Evolutionary conservation across 352 stramenopile genomes (phyloP), one percentile per base, ranked within the genome.

Genomic region (Phytophthora constricta): DNA sequence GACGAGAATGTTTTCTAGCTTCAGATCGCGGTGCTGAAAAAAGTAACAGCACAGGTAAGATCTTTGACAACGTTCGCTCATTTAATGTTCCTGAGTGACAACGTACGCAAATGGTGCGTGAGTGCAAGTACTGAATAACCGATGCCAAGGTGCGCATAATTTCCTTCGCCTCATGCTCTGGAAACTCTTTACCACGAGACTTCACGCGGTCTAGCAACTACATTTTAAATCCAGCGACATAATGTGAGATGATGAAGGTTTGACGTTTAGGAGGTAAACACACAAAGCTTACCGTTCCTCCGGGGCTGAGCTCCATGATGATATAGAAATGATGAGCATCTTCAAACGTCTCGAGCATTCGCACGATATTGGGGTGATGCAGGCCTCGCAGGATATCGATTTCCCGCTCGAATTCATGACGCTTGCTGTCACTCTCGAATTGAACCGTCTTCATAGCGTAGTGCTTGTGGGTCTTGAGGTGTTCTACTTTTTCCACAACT

Each of bases 1-100:
- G n/a, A 90, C 54, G n/a, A 95, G 57, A 47, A 95, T 91, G 47
- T 95, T 95, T 39, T 95, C 86, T 0, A 95, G 72, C 53, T 95
- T 95, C 17, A 95, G 34, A 51, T 95, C 86, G 1, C 86, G 86
- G 48, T 95, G 86, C 84, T 92, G 48, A 19, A 37, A 45, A 14
- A 2, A 39, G 45, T 25, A 54, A 58, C 43, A 55, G 3, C 23
- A 31, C 19, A 47, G 28, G 25, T 22, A 23, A 39, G 20, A n/a
- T 16, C 19, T 3, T 41, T 23, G 31, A 31, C 7, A 31, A 28
- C 14, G 1, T 28, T 22, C 16, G 5, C 26, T 4, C 23, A 33
- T 37, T n/a, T 4, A 39, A 10, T 5, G 43, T 16, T n/a, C n/a
- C n/a, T n/a, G n/a, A n/a, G n/a, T n/a, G 4, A 42, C 42, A 22